Evolutionary conservation across 1,139 yeast genomes (phyloP), one percentile per base, ranked within the genome.

Genomic region (Protomyces pachydermus): DNA sequence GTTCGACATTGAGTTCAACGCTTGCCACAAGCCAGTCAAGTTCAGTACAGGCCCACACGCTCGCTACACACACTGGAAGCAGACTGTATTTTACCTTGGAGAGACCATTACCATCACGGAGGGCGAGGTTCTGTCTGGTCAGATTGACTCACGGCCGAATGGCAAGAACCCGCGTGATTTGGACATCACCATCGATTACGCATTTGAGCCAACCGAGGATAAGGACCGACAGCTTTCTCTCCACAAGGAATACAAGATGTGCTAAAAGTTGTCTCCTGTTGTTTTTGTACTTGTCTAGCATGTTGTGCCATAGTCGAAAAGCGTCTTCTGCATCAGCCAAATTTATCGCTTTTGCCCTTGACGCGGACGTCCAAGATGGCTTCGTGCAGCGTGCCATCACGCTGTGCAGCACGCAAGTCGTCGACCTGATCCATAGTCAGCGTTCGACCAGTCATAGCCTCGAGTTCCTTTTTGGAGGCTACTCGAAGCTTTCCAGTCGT

Each of bases 1-100:
- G 97, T 93, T 91, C 74, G 98, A 93, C 73, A 88, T 91, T 72
- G 91, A 84, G 70, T 93, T 93, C 82, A 88, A 90, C 65, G 73
- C 73, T 53, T 72, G 77, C 65, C 75, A 74, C 65, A 74, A 76
- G 69, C 75, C 77, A 25, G 72, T 77, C 65, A 69, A 70, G 45
- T 78, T 79, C 70, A 77, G 81, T 28, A 79, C 81, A 20, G 81
- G 82, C 3, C 81, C 81, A 5, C 77, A 76, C 58, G 78, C 80
- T 35, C 74, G 73, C 64, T 77, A 77, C 72, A 79, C 81, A 10
- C 81, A 79, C 72, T 95, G 99, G 99, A 95, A 93, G 76, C 98
- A 93, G 78, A 88, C 97, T 20, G 96, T 93, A 1, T 91, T 95
- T 77, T 95, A 93, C 77, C 82, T 93, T 74, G 65, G 65, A 72